Base-by-base conservation (phyloP, 2,329 filamentous ascomycete species). In the Fusarium coffeatum region DNA sequence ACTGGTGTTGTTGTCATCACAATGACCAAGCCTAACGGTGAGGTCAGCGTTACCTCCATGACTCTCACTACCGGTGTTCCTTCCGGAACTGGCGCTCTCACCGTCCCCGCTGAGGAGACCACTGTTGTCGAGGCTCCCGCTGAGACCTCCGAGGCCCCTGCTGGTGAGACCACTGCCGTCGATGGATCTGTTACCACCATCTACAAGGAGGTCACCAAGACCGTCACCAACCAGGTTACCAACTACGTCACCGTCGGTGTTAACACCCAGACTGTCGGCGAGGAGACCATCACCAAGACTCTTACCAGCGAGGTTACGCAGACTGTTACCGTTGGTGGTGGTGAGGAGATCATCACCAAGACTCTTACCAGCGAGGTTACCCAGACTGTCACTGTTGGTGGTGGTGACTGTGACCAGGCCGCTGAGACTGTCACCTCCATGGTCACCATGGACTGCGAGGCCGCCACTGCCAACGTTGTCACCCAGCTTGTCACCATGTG, bases 271-370 rank as follows among this genome's bases (percentile, higher is more conserved):
- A 53, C 49, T 10, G 22, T 43, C 7, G 54, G 67, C 13, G 66
- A 71, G 37, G 64, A 59, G 55, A 51, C 63, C 12, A 55, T 75
- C 37, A 73, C 72, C 41, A 45, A 69, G 45, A 73, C 72, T 2
- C 27, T 69, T 30, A 74, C 68, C 20, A 55, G 55, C 28, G 55
- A 72, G 40, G 50, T 67, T n/a, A 67, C 67, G 15, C 60, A 64
- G 27, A 62, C 66, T 41, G 53, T 60, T 11, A 69, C 67, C 8
- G 65, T 67, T 13, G 59, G 55, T 8, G 34, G 34, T 37, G 54
- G 67, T n/a, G 66, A 71, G 37, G 64, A 59, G 55, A 49, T 61
- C 12, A 55, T 75, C 37, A 73, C 72, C 41, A 45, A 69, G 45
- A 73, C 72, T 3, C 27, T 69, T 34, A 74, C 68, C 20, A 55